Percentiles rank a stretch among this genome's conserved stretches.
Conservation (phyloP, 2,329 filamentous ascomycete species). For the Pezicula neosporulosa region DNA sequence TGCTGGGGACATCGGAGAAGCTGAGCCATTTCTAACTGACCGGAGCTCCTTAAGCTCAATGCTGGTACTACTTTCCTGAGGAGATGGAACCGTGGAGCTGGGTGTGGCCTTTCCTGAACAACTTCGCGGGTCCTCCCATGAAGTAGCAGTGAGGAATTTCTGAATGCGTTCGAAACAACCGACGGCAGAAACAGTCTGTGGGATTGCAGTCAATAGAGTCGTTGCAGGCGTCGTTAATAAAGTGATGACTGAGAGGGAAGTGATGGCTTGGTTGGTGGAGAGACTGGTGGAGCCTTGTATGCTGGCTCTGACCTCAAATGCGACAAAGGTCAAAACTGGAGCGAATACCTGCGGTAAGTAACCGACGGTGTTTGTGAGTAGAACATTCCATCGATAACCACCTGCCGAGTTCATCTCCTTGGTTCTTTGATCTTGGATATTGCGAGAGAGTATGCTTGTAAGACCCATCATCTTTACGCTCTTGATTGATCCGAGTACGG, state of each 20-base stretch:
- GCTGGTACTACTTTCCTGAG: too few species aligned
- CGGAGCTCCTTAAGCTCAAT: neutral
- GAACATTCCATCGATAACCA: conserved; percentile 23
- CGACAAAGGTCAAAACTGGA: neutral
- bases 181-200: neutral
- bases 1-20: neutral
- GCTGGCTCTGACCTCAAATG: neutral
- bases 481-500: conserved; percentile 35
- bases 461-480: conserved; percentile 39
- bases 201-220: neutral
- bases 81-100: neutral
- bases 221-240: neutral
- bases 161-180: neutral
- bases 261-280: neutral
- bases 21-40: neutral
- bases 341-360: neutral
- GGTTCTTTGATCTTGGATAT: conserved; percentile 20
- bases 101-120: neutral
- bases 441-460: conserved; percentile 23
- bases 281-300: neutral
- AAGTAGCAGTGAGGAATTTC: neutral
- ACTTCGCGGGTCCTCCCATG: neutral
- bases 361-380: conserved; percentile 15
- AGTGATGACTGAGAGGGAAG: neutral
- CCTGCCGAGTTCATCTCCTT: conserved; percentile 8